A percentile compares a stretch with the other conserved stretches of the same genome.
phyloP scores from a whole-genome alignment of 441 rosid species.

The Capsella rubella region DNA sequence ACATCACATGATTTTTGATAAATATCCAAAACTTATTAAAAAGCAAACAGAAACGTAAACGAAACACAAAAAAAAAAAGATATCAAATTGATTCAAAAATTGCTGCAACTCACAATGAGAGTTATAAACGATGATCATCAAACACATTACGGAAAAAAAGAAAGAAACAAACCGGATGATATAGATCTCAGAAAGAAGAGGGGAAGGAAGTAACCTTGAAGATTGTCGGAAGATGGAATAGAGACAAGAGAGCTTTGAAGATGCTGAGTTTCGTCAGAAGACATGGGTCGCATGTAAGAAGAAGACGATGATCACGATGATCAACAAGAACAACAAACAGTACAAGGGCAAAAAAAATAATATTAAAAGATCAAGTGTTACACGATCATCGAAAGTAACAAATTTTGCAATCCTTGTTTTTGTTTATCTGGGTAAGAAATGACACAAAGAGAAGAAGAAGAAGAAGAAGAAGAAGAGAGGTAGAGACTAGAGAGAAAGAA shows the following conservation, averaged over 20 bases:
- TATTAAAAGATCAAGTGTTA: constrained; percentile 4
- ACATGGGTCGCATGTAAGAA: constrained; percentile 56
- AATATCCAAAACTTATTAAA: constrained; percentile 25
- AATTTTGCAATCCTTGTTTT: not conserved
- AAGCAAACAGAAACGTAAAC: constrained; percentile 15
- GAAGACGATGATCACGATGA: constrained; percentile 25
- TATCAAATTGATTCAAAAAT: constrained; percentile 1
- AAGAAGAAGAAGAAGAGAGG: constrained; percentile 23
- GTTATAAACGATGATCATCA: constrained; percentile 24
- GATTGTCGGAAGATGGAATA: constrained; percentile 63
- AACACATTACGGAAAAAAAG: constrained; percentile 26
- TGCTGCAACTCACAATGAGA: constrained; percentile 1
- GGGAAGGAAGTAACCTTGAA: constrained; percentile 49
- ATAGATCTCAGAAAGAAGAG: constrained; percentile 39
- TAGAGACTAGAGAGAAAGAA: not conserved
- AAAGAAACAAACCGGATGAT: constrained; percentile 19
- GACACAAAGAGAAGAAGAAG: not conserved
- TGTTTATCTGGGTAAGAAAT: constrained; percentile 6
- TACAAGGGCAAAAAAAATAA: not conserved
- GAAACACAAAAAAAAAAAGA: constrained; percentile 18
- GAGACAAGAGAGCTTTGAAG: constrained; percentile 60
- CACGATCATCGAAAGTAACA: constrained; percentile 14
- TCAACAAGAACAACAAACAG: not conserved
- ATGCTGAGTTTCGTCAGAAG: constrained; percentile 54
- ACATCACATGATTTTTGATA: constrained; percentile 20